phyloP scores from a whole-genome alignment of 768 basidiomycete genomes.

The Leccinum rimulosum region DNA sequence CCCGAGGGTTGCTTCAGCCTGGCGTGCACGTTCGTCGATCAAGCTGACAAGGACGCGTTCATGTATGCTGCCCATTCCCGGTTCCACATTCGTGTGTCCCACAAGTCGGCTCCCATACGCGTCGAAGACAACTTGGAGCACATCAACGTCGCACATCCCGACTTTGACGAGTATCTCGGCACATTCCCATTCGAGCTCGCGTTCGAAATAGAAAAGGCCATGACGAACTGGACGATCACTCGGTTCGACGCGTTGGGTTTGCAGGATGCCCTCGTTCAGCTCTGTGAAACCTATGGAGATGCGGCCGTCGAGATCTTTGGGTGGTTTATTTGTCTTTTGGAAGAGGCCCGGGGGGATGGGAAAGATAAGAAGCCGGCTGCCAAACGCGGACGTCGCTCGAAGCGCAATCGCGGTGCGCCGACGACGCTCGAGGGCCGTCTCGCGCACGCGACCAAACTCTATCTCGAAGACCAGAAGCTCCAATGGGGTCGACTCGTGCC shows the following conservation, averaged over 20 bases:
- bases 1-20: slow-evolving; percentile 31
- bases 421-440: slow-evolving; percentile 18
- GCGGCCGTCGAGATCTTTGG: slow-evolving; percentile 25
- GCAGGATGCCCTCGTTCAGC: slow-evolving; percentile 13
- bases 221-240: slow-evolving; percentile 29
- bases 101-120: slow-evolving; percentile 6
- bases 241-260: slow-evolving; percentile 22
- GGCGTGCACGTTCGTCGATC: slow-evolving; percentile 27
- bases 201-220: slow-evolving; percentile 39
- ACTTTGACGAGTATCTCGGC: slow-evolving; percentile 24
- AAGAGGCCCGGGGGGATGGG: slow-evolving; percentile 9
- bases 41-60: slow-evolving; percentile 30
- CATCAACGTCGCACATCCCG: background rate
- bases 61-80: slow-evolving; percentile 19
- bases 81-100: slow-evolving; percentile 20
- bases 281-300: slow-evolving; percentile 16
- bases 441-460: slow-evolving; percentile 14
- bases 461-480: slow-evolving; percentile 23
- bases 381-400: background rate
- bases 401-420: background rate
- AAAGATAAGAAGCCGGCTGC: background rate
- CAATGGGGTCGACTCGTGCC: slow-evolving; percentile 26
- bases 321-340: slow-evolving; percentile 17
- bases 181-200: slow-evolving; percentile 34
- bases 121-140: slow-evolving; percentile 12